Base-by-base conservation (phyloP, 2,329 filamentous ascomycete species). In the Trichoderma semiorbis region DNA sequence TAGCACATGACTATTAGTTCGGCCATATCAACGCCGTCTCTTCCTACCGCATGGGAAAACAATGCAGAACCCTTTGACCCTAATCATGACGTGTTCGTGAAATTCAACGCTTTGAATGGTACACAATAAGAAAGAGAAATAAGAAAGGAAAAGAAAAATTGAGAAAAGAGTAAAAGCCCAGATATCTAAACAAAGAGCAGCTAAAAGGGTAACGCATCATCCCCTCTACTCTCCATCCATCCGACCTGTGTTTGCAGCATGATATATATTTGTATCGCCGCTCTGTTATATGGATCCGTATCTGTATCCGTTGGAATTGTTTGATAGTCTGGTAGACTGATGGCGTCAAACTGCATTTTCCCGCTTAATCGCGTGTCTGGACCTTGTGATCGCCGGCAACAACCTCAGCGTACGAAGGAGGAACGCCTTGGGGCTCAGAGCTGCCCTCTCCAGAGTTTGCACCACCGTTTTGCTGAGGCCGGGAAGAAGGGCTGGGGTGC, bases 371-470 rank as follows among this genome's bases (percentile, higher is more conserved):
- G 24, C 75, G 75, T 11, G 79, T 77, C 86, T 98, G 96, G 65
- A 98, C 86, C 88, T 98, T 98, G 82, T 98, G 84, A 79, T 98
- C 95, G 1, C 93, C 94, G 77, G 91, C 91, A 72, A 98, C 91
- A 62, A 94, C 95, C 82, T 98, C 93, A 18, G 93, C 92, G 81
- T 98, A 98, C 16, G 92, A 93, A 5, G 96, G 95, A 55, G 95
- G 95, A 47, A 88, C 85, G 8, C 72, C 74, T 6, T 69, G 55
- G 63, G 28, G 28, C 75, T 78, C 75, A 11, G 79, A 78, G 60
- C 79, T 77, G 7, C 85, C 81, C 77, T 84, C 82, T 74, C 83
- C 84, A 26, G 80, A 79, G 66, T 79, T 77, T 21, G 76, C 77
- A 73, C 81, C 75, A 5, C 76, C 77, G 69, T 80, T 79, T 74